Conservation (phyloP, 2,329 filamentous ascomycete genomes). For the Microdochium trichocladiopsis region DNA sequence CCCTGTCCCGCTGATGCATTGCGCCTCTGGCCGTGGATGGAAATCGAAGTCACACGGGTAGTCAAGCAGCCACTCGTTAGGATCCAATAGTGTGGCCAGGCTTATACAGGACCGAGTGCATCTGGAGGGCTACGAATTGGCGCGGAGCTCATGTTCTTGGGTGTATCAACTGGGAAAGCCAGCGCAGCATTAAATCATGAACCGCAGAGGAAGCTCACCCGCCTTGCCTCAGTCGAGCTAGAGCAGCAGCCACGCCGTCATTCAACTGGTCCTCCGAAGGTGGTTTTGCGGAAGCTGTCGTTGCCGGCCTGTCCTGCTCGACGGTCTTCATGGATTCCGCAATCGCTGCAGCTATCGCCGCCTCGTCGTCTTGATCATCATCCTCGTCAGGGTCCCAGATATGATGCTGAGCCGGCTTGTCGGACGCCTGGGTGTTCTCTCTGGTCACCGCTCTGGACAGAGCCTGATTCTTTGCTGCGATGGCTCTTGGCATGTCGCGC, state of each 20-base stretch:
- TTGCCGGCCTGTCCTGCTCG: conserved; percentile 15
- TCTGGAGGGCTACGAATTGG: too few species aligned
- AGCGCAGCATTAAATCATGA: too few species aligned
- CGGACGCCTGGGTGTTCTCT: conserved; percentile 5
- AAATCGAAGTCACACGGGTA: too few species aligned
- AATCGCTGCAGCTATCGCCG: conserved; percentile 38
- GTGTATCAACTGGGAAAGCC: too few species aligned
- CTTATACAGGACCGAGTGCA: too few species aligned
- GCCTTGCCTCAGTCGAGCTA: conserved; percentile 49
- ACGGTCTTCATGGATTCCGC: conserved; percentile 36
- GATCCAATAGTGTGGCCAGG: too few species aligned
- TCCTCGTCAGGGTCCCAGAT: conserved; percentile 27
- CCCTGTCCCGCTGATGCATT: too few species aligned
- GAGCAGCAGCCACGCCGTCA: conserved; percentile 52
- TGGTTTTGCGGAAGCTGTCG: conserved; percentile 6
- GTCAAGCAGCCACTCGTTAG: too few species aligned
- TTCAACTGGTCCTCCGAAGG: conserved; percentile 37
- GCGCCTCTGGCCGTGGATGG: too few species aligned
- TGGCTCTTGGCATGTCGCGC: conserved; percentile 27
- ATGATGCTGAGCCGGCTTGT: conserved; percentile 22
- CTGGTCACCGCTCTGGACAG: conserved; percentile 6
- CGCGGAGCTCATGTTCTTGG: too few species aligned
- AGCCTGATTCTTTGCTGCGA: conserved; percentile 13
- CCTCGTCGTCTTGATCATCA: conserved; percentile 41
- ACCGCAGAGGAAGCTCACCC: too few species aligned